Base-by-base conservation (phyloP, 2,329 filamentous ascomycete genomes). In the Colletotrichum costaricense region DNA sequence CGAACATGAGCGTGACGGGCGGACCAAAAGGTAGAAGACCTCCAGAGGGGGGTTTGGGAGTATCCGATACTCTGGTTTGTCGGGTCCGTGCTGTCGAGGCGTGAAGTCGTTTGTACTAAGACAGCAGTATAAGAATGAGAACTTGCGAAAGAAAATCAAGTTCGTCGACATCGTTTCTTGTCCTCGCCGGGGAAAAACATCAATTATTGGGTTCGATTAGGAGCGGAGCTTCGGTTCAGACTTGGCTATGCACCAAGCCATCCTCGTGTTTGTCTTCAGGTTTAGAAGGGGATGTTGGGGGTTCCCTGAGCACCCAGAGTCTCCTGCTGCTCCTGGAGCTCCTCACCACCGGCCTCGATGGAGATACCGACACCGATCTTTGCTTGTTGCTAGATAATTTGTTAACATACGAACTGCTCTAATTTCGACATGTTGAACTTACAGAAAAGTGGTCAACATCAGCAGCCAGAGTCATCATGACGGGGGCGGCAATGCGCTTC, bases 401-500 rank as follows among this genome's bases (percentile, higher is more conserved):
- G 77, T 85, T 77, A 84, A 82, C 74, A 58, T 49, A 19, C 59
- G 46, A 12, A 33, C 26, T 26, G 38, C n/a, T 9, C 11, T 52
- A 49, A 33, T 38, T 14, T 3, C 46, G 5, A 16, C 49, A 58
- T 60, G 28, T 28, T 33, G 14, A 58, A 88, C 94, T 83, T 90
- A 98, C 97, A 88, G 95, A 95, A 79, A 92, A 91, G 86, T 99
- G 96, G 85, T 99, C 97, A 80, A 99, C 94, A 82, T 98, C 97
- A 77, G 95, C 96, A 68, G 95, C 95, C 85, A 99, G 98, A 71
- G 95, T 97, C 86, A 99, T 91, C 83, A 93, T 93, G 72, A 99
- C 95, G 33, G 95, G 94, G 76, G 95, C 95, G 35, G 95, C 95
- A 80, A 99, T 94, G 80, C 95, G 93, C 92, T 98, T 98, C 89